Conservation (phyloP, 805 yeast genomes). For the Candida fluviatilis region DNA sequence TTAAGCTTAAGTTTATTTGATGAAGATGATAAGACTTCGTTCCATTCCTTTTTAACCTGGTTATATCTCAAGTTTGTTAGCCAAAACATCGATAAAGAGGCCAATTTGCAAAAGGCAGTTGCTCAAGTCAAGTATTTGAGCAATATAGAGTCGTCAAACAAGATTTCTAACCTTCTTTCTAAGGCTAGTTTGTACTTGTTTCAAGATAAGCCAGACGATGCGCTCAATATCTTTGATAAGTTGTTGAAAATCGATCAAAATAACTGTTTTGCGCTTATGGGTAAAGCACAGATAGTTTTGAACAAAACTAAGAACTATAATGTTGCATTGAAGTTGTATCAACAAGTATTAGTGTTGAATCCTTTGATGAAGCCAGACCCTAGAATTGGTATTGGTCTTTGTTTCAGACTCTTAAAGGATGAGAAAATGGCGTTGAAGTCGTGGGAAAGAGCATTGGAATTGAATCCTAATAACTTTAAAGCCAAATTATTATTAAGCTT, state of each 20-base stretch:
- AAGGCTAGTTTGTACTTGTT: slow-evolving; percentile 62
- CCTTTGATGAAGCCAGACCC: slow-evolving; percentile 88
- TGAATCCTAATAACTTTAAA: slow-evolving; percentile 55
- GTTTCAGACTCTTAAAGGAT: slow-evolving; percentile 87
- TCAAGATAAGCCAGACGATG: slow-evolving; percentile 63
- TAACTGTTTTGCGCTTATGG: slow-evolving; percentile 73
- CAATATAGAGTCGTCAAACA: slow-evolving; percentile 8
- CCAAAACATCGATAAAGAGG: slow-evolving; percentile 21
- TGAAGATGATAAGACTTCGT: slow-evolving; percentile 42
- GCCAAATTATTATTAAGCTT: slow-evolving; percentile 66
- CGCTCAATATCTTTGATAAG: slow-evolving; percentile 63
- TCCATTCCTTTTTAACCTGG: slow-evolving; percentile 73
- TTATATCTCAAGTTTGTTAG: slow-evolving; percentile 44
- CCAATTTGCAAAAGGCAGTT: slow-evolving; percentile 20
- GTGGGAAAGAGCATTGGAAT: slow-evolving; percentile 75
- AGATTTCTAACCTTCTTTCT: slow-evolving; percentile 42
- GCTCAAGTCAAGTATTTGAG: slow-evolving; percentile 18
- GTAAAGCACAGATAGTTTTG: slow-evolving; percentile 79
- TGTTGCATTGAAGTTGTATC: slow-evolving; percentile 76
- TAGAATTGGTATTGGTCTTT: slow-evolving; percentile 89
- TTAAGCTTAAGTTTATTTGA: slow-evolving; percentile 36
- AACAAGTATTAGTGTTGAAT: slow-evolving; percentile 69
- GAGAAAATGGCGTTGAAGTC: slow-evolving; percentile 70
- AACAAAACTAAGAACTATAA: slow-evolving; percentile 63
- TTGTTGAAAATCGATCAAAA: slow-evolving; percentile 51